These are phyloP conservation scores for Rhododendron vialii DNA, from an alignment of 148 eudicot genomes.

Conservation along the genomic window DNA sequence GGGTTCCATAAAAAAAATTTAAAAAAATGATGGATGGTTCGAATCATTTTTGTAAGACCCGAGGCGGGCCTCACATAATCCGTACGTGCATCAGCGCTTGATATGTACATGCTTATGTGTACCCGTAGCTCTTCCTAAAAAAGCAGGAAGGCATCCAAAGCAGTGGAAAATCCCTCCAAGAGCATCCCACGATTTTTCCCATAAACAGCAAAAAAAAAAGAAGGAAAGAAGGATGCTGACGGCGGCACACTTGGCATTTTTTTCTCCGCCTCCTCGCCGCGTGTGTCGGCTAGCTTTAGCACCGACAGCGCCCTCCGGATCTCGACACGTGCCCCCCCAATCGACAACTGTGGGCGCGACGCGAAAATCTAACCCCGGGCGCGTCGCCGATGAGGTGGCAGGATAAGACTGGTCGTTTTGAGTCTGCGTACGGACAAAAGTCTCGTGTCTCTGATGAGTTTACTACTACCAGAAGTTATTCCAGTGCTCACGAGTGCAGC, in stretches of 20 bases:
- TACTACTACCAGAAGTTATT: no score
- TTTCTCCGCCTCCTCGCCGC: neutral
- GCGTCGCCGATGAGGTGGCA: neutral
- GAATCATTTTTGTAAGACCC: no score
- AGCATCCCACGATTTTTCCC: neutral
- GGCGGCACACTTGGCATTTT: neutral
- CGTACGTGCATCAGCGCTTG: no score
- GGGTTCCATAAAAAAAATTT: no score
- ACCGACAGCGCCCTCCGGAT: neutral
- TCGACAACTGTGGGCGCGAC: neutral
- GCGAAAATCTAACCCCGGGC: neutral
- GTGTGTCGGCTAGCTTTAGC: neutral
- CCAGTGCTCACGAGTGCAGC: no score
- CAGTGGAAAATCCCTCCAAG: neutral
- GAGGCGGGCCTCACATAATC: fast-evolving
- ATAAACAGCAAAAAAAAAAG: neutral
- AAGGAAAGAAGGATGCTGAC: neutral
- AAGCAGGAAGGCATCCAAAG: neutral
- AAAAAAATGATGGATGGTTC: no score
- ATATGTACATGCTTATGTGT: no score
- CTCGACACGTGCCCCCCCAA: neutral
- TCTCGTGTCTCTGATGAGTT: no score
- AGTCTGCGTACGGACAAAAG: neutral
- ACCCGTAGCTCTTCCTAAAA: no score
- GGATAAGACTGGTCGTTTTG: neutral